These are phyloP conservation scores for Epichloe gansuensis DNA, from an alignment of 2,329 filamentous ascomycete genomes.

Conservation along the genomic window DNA sequence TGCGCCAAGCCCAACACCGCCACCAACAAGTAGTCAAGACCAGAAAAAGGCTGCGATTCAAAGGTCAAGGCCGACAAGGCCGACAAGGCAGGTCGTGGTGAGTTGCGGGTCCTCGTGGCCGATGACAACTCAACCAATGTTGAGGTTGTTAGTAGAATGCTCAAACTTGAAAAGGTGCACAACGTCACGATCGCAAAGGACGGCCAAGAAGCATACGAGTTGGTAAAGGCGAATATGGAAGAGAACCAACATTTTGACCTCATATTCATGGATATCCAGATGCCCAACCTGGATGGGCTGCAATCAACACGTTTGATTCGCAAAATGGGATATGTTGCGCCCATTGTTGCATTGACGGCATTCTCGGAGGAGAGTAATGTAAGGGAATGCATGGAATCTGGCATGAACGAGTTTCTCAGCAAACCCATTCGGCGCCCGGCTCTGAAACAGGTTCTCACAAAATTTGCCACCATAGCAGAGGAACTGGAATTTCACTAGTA, in stretches of 20 bases:
- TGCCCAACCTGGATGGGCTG: constrained; percentile 85
- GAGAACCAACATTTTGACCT: constrained; percentile 63
- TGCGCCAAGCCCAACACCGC: constrained; percentile 27
- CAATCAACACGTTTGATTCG: constrained; percentile 79
- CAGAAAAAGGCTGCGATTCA: constrained; percentile 56
- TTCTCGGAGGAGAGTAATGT: constrained; percentile 86
- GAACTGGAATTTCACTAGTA: constrained; percentile 29
- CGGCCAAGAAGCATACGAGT: constrained; percentile 76
- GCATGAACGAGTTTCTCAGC: constrained; percentile 82
- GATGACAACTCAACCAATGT: constrained; percentile 54
- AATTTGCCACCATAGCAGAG: constrained; percentile 71
- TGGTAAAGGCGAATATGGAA: constrained; percentile 73
- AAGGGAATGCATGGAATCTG: constrained; percentile 73
- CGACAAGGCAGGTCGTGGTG: constrained; percentile 31
- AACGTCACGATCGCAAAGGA: constrained; percentile 83
- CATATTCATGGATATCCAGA: constrained; percentile 93
- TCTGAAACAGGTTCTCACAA: constrained; percentile 74
- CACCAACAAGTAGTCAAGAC: constrained; percentile 27
- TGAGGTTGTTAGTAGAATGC: constrained; percentile 47
- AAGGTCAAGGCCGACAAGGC: constrained; percentile 46
- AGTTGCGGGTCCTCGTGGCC: constrained; percentile 72
- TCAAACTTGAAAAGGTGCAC: constrained; percentile 68
- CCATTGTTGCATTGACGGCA: constrained; percentile 82
- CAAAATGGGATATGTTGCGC: constrained; percentile 72
- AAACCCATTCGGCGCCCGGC: constrained; percentile 71